Evolutionary conservation across 805 yeast genomes (phyloP), one percentile per base, ranked within the genome.

Genomic region (Lipomyces starkeyi): DNA sequence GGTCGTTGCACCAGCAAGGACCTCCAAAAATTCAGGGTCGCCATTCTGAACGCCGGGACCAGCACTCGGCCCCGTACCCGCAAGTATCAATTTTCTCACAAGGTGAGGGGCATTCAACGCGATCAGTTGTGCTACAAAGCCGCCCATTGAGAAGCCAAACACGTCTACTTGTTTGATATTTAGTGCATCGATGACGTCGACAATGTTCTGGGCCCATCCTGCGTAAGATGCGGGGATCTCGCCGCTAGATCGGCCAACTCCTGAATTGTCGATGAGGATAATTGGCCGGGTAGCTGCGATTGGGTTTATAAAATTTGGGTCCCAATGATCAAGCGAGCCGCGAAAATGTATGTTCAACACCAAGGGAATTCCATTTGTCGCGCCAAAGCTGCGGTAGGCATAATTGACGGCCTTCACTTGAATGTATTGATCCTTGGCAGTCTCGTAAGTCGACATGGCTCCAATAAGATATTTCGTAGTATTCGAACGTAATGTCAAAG

Each of bases 201-300:
- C 29, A 22, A 52, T 27, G 17, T 52, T 27, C 29, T 52, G 17
- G 0, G 56, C 56, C 29, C 29, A 52, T 52, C 13, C 29, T 4
- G 14, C 17, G 5, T 4, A 22, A 27, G 56, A 22, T 22, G 8
- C 5, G 14, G 32, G 29, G 13, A 52, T 14, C 32, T 20, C 29
- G 27, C 56, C 56, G 32, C 29, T 8, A 52, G 25, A 17, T 11
- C 32, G 27, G 22, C 56, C 56, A n/a, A 52, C 29, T 3, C 56
- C 56, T 9, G 56, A 52, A 27, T 52, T 22, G 29, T 52, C 56
- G 32, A 52, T 5, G 56, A 52, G 56, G 17, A 52, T 20, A n/a
- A 52, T 14, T 4, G 56, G 56, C 22, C 56, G 56, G 5, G 29
- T 22, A 7, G 56, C 22, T 17, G 47, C 47, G 27, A 52, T 20